Conservation (phyloP, 1,284 basidiomycete species). For the Porogramme epimiltina region DNA sequence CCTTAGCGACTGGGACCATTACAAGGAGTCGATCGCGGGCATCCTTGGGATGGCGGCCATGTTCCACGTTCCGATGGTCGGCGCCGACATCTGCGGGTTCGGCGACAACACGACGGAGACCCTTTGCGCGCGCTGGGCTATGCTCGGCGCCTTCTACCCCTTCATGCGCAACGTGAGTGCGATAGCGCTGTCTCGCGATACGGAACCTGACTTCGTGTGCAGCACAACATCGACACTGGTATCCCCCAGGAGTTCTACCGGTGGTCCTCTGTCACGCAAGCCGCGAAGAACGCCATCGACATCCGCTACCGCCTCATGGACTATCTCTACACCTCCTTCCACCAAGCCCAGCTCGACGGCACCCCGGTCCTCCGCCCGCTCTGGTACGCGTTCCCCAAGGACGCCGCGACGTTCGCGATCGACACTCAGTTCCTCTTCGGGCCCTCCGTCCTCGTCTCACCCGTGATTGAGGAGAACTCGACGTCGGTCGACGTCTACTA, state of each 20-base stretch:
- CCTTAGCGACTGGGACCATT: conserved; percentile 56
- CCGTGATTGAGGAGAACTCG: conserved; percentile 63
- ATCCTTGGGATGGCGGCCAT: conserved; percentile 64
- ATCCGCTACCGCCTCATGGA: conserved; percentile 70
- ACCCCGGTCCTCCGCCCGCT: conserved; percentile 64
- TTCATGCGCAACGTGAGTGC: conserved; percentile 67
- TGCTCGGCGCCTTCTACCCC: conserved; percentile 69
- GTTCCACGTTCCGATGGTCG: conserved; percentile 71
- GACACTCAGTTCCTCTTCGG: conserved; percentile 75
- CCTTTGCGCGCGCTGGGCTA: conserved; percentile 69
- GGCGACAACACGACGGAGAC: conserved; percentile 62
- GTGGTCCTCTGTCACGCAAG: conserved; percentile 59
- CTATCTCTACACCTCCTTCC: conserved; percentile 74
- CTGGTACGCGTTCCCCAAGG: conserved; percentile 68
- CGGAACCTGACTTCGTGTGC: not conserved
- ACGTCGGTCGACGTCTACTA: conserved; percentile 65
- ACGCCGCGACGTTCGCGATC: conserved; percentile 56
- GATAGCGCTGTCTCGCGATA: too few species aligned
- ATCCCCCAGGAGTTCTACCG: conserved; percentile 71
- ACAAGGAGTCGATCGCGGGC: conserved; percentile 59
- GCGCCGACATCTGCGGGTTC: conserved; percentile 69
- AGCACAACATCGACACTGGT: conserved; percentile 59
- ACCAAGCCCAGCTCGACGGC: conserved; percentile 57
- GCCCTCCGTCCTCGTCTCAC: conserved; percentile 65
- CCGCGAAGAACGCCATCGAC: conserved; percentile 61